A percentile compares a stretch with the other conserved stretches of the same genome.
Conservation (phyloP, 805 yeast species). For the Diddensiella transvaalensis region DNA sequence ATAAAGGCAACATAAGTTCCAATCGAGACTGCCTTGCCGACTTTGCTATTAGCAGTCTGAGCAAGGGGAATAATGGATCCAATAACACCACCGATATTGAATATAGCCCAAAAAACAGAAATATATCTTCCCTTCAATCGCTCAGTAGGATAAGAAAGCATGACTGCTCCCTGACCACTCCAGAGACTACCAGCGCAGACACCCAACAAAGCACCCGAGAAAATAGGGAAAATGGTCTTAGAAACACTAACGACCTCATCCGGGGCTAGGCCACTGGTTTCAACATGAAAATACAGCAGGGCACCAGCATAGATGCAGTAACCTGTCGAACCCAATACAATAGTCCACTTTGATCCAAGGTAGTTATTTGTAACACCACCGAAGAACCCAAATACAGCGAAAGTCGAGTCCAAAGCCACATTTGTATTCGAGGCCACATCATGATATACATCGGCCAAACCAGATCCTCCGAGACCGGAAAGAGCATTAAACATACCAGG, state of each 20-base stretch:
- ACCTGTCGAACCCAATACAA: conserved; percentile 44
- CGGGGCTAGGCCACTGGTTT: conserved; percentile 43
- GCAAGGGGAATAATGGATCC: conserved; percentile 57
- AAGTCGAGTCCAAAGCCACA: conserved; percentile 52
- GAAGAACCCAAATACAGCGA: conserved; percentile 51
- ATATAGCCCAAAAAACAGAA: conserved; percentile 55
- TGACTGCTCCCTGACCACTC: conserved; percentile 54
- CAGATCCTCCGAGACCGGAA: conserved; percentile 17
- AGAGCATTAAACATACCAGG: conserved; percentile 39
- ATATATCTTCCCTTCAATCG: conserved; percentile 48
- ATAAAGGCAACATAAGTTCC: conserved; percentile 55
- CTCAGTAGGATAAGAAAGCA: conserved; percentile 53
- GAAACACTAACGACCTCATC: conserved; percentile 1
- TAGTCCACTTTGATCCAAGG: conserved; percentile 40
- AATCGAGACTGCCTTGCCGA: conserved; percentile 37
- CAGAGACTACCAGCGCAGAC: conserved; percentile 50
- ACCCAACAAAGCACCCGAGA: conserved; percentile 56
- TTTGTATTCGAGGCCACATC: conserved; percentile 35
- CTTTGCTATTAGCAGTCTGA: conserved; percentile 39
- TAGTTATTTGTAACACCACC: conserved; percentile 35
- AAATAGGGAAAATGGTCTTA: conserved; percentile 34
- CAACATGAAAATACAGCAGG: conserved; percentile 40
- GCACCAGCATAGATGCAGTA: conserved; percentile 44
- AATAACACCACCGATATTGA: conserved; percentile 58
- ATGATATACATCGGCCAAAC: conserved; percentile 10